Percentiles rank a stretch among this genome's conserved stretches.
Evolutionary conservation across 2,329 filamentous ascomycete species (phyloP).

Genomic region (Monilinia vaccinii-corymbosi): DNA sequence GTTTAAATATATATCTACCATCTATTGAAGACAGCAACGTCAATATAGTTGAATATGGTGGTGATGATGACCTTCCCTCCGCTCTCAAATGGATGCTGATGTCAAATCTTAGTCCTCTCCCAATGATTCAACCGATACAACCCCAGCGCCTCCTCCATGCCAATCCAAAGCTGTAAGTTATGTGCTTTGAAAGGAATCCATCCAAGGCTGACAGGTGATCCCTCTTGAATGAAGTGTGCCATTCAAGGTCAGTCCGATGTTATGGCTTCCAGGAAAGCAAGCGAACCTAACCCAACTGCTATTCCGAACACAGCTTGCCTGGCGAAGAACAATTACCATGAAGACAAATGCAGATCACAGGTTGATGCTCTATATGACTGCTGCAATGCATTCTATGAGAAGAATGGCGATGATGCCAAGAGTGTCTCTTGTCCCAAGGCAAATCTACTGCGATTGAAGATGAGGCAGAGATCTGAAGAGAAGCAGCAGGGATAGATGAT

Average conservation of each 20-base stretch:
- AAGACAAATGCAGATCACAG: slow-evolving; percentile 68
- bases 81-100: not conserved
- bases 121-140: slow-evolving; percentile 55
- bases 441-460: slow-evolving; percentile 68
- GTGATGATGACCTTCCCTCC: not conserved
- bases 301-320: slow-evolving; percentile 57
- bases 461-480: slow-evolving; percentile 52
- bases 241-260: slow-evolving; percentile 61
- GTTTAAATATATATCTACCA: too few relatives aligned
- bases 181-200: too few relatives aligned
- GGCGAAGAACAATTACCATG: slow-evolving; percentile 73
- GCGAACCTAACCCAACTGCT: slow-evolving; percentile 9
- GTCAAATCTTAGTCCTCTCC: slow-evolving; percentile 42
- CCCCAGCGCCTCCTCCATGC: slow-evolving; percentile 51
- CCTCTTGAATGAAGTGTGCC: slow-evolving; percentile 56
- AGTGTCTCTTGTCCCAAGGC: slow-evolving; percentile 82
- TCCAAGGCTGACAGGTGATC: slow-evolving; percentile 2
- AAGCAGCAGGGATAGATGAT: not conserved
- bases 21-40: too few relatives aligned
- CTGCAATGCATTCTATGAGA: slow-evolving; percentile 79
- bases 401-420: slow-evolving; percentile 65
- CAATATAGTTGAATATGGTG: slow-evolving; percentile 9
- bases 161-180: slow-evolving; percentile 69
- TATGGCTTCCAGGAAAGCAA: not conserved
- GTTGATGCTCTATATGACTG: slow-evolving; percentile 88